Evolutionary conservation across 2,329 filamentous ascomycete species (phyloP), one percentile per base, ranked within the genome.

Genomic region (Colletotrichum graminicola): DNA sequence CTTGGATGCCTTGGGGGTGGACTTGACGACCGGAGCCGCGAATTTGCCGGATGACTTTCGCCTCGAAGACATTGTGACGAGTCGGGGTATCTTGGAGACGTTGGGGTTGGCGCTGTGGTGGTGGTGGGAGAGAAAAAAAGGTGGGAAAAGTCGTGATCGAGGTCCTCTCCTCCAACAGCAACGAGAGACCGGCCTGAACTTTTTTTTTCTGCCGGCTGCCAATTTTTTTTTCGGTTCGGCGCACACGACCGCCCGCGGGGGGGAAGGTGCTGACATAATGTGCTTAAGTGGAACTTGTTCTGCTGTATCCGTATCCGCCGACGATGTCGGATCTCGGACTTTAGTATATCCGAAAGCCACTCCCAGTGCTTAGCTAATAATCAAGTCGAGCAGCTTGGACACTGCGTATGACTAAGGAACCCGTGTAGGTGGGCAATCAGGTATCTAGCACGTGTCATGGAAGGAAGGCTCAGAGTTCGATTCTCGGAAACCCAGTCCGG

Each of bases 11-110:
- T 87, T 89, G 69, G 88, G 88, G 77, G 83, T 85, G 66, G 84
- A 82, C 79, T 85, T 88, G 72, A 87, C 82, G 18, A 84, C 82
- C 0, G 90, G 90, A 71, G 85, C 81, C 68, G 87, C 88, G 76
- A 91, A 83, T 81, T 87, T 87, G 73, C 84, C 83, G 72, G 87
- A 82, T 68, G 86, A 83, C 85, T 90, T 91, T 78, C 89, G 84
- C 80, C 90, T 91, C 55, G 88, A 87, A 73, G 89, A 88, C 86
- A 90, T 89, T 72, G 73, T 78, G 64, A 10, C 43, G 32, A 51
- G 51, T 64, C n/a, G 41, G 34, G 47, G 55, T 66, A 57, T 66
- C 60, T 62, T 47, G 59, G 43, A 32, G 36, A 39, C 39, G 66
- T 49, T 11, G 34, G 26, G 45, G 45, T 21, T 23, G 47, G 62